A percentile compares a stretch with the other conserved stretches of the same genome.
phyloP scores from a whole-genome alignment of 208 protist species.

The Trypanosomatidae sp. region DNA sequence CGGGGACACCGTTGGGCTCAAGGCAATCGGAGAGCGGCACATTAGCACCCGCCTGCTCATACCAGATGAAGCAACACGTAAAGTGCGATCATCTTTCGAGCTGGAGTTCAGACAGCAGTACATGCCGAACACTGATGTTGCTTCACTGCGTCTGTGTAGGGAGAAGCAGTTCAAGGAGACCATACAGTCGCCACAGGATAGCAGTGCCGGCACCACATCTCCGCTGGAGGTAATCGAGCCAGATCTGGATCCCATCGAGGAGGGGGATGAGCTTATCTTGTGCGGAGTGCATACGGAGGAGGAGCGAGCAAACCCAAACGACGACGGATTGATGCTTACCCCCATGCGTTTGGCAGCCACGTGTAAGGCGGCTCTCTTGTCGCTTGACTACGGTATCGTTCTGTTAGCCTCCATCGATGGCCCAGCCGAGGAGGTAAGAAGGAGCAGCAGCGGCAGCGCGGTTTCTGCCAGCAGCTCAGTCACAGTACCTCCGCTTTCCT shows the following conservation, averaged over 20 bases:
- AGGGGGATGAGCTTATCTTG: slow-evolving; percentile 64
- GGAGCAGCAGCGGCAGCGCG: not conserved
- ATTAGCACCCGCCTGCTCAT: slow-evolving; percentile 69
- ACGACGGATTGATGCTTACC: slow-evolving; percentile 59
- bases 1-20: slow-evolving; percentile 64
- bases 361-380: slow-evolving; percentile 72
- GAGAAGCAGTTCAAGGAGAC: slow-evolving; percentile 37
- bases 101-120: slow-evolving; percentile 64
- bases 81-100: slow-evolving; percentile 40
- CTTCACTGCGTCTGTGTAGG: slow-evolving; percentile 48
- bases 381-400: slow-evolving; percentile 87
- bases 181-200: not conserved
- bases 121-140: slow-evolving; percentile 79
- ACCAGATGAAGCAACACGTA: slow-evolving; percentile 28
- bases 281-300: slow-evolving; percentile 58
- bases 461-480: not conserved
- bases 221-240: slow-evolving; percentile 52
- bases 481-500: slow-evolving; percentile 29
- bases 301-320: slow-evolving; percentile 80
- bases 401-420: slow-evolving; percentile 54
- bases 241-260: slow-evolving; percentile 64
- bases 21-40: slow-evolving; percentile 87
- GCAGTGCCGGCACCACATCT: not conserved
- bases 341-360: slow-evolving; percentile 43
- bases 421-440: not conserved